These are phyloP conservation scores for Colletotrichum noveboracense DNA, from an alignment of 2,329 filamentous ascomycete genomes.

Conservation along the genomic window DNA sequence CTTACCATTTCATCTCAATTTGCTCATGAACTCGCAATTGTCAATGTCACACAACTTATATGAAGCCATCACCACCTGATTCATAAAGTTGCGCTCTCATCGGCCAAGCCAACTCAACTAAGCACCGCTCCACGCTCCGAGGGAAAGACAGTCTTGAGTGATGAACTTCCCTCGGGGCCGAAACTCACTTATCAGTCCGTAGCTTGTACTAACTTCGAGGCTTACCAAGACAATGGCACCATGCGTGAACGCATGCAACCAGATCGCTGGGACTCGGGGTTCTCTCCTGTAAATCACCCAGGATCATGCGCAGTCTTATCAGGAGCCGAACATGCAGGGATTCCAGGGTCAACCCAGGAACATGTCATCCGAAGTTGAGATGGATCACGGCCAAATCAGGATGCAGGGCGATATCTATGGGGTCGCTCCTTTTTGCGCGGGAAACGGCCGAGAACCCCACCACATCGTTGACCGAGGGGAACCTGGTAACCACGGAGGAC, in stretches of 20 bases:
- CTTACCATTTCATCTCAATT: accelerated
- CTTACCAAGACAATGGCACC: not conserved
- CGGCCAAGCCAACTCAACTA: too few species aligned
- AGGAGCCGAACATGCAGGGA: not conserved
- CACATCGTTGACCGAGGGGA: not conserved
- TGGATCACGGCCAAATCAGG: not conserved
- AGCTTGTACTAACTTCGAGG: accelerated
- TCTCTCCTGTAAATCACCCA: not conserved
- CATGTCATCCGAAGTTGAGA: not conserved
- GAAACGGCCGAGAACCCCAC: not conserved
- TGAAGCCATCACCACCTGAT: too few species aligned
- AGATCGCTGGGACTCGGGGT: not conserved
- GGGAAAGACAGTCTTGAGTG: accelerated
- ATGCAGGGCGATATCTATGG: not conserved
- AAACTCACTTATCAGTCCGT: not conserved
- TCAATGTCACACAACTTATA: too few species aligned
- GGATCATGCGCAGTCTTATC: not conserved
- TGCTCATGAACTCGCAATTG: too few species aligned
- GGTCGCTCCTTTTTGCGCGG: constrained; percentile 2
- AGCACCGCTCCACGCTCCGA: not conserved
- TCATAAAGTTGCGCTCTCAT: not conserved
- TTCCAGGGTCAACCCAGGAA: not conserved
- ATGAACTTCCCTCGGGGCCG: not conserved
- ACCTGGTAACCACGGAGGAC: not conserved
- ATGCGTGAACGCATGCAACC: not conserved